Conservation (phyloP, 192 early-diverging fungal species). For the Chytriomyces sp. region DNA sequence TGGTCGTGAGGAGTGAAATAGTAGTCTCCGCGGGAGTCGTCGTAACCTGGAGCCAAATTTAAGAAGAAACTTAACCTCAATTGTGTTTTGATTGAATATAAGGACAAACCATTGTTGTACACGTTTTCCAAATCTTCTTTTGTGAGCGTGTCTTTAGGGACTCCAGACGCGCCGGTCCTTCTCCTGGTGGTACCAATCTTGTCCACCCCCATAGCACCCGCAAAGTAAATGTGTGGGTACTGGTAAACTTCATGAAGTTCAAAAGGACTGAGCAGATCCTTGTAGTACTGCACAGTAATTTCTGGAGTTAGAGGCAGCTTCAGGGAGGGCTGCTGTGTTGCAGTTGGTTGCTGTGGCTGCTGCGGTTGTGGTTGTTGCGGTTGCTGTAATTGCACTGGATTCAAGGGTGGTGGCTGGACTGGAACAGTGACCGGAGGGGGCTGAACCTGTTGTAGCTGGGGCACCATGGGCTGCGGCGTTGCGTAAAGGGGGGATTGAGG, state of each 20-base stretch:
- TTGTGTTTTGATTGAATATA: neutral
- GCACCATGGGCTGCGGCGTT: neutral
- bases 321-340: conserved; percentile 27
- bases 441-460: neutral
- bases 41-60: conserved; percentile 64
- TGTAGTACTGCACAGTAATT: conserved; percentile 51
- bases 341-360: neutral
- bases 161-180: conserved; percentile 62
- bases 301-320: conserved; percentile 52
- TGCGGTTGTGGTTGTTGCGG: neutral
- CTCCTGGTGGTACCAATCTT: conserved; percentile 70
- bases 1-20: conserved; percentile 86
- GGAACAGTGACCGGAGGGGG: neutral
- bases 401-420: neutral
- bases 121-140: conserved; percentile 49
- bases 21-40: conserved; percentile 96
- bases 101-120: conserved; percentile 36
- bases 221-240: conserved; percentile 88
- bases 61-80: neutral
- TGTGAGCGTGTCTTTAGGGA: conserved; percentile 25
- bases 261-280: conserved; percentile 71
- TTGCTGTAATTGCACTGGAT: neutral
- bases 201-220: conserved; percentile 71
- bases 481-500: neutral
- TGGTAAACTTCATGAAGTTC: conserved; percentile 89